Conservation (phyloP, 495 filamentous ascomycete species). For the Aspergillus heteromorphus region DNA sequence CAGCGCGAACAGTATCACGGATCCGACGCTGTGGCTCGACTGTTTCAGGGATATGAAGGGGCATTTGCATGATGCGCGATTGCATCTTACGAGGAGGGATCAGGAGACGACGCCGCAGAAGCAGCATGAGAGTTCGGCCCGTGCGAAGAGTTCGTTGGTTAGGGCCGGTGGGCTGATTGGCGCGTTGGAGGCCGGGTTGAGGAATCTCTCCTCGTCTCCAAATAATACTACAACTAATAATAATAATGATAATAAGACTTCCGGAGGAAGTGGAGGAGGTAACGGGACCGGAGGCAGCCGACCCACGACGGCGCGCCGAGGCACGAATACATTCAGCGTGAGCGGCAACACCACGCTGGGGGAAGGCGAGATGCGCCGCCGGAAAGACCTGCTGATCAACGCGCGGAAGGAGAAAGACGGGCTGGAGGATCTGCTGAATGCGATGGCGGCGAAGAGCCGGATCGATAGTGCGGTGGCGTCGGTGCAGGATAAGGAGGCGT, state of each 20-base stretch:
- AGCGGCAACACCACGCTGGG: slow-evolving; percentile 47
- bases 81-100: slow-evolving; percentile 70
- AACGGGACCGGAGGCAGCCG: background rate
- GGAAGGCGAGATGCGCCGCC: slow-evolving; percentile 79
- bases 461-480: slow-evolving; percentile 45
- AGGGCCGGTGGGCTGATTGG: slow-evolving; percentile 63
- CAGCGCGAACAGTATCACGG: slow-evolving; percentile 44
- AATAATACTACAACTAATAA: too few relatives aligned
- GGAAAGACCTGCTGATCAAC: slow-evolving; percentile 71
- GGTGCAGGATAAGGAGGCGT: slow-evolving; percentile 50
- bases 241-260: too few relatives aligned
- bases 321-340: slow-evolving; percentile 16
- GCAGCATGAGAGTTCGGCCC: slow-evolving; percentile 73
- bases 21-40: slow-evolving; percentile 84
- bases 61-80: slow-evolving; percentile 74
- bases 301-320: background rate
- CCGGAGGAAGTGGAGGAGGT: background rate
- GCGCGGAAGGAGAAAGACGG: slow-evolving; percentile 82
- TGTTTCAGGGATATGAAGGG: slow-evolving; percentile 75
- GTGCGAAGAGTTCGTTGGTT: slow-evolving; percentile 76
- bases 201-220: slow-evolving; percentile 28
- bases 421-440: slow-evolving; percentile 72
- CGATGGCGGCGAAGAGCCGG: slow-evolving; percentile 56
- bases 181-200: slow-evolving; percentile 67
- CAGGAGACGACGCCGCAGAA: slow-evolving; percentile 59